These are phyloP conservation scores for Candida coleopterorum DNA, from an alignment of 805 yeast genomes.

Conservation along the genomic window DNA sequence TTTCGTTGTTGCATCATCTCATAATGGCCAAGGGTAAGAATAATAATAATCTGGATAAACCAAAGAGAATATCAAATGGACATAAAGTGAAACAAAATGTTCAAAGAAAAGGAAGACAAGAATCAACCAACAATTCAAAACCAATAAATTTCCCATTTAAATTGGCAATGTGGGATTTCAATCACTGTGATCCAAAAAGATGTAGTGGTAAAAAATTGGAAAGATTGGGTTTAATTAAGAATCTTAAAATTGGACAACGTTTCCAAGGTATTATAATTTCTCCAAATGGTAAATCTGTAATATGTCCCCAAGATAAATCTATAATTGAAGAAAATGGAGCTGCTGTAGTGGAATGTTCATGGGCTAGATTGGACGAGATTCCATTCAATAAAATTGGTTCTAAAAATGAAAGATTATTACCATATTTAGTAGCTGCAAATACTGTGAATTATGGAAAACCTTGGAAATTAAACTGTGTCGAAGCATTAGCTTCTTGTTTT, in stretches of 20 bases:
- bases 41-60: slow-evolving; percentile 37
- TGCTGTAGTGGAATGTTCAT: slow-evolving; percentile 98
- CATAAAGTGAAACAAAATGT: slow-evolving; percentile 53
- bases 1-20: no score
- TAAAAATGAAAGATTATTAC: slow-evolving; percentile 76
- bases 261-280: slow-evolving; percentile 87
- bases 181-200: slow-evolving; percentile 96
- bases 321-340: slow-evolving; percentile 79
- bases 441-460: slow-evolving; percentile 97
- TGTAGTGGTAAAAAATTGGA: slow-evolving; percentile 95
- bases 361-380: slow-evolving; percentile 98
- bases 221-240: slow-evolving; percentile 76
- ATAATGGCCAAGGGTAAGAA: slow-evolving; percentile 54
- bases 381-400: slow-evolving; percentile 94
- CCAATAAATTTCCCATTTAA: slow-evolving; percentile 61
- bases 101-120: slow-evolving; percentile 34
- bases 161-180: slow-evolving; percentile 98
- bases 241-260: slow-evolving; percentile 86
- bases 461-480: slow-evolving; percentile 94
- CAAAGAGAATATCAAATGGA: slow-evolving; percentile 47
- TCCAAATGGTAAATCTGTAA: slow-evolving; percentile 87
- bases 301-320: slow-evolving; percentile 80
- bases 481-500: slow-evolving; percentile 94
- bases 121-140: slow-evolving; percentile 15
- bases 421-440: slow-evolving; percentile 92